A percentile compares a stretch with the other conserved stretches of the same genome.
Evolutionary conservation across 176 grass and related monocot genomes (phyloP).

Genomic region (Thinopyrum elongatum): DNA sequence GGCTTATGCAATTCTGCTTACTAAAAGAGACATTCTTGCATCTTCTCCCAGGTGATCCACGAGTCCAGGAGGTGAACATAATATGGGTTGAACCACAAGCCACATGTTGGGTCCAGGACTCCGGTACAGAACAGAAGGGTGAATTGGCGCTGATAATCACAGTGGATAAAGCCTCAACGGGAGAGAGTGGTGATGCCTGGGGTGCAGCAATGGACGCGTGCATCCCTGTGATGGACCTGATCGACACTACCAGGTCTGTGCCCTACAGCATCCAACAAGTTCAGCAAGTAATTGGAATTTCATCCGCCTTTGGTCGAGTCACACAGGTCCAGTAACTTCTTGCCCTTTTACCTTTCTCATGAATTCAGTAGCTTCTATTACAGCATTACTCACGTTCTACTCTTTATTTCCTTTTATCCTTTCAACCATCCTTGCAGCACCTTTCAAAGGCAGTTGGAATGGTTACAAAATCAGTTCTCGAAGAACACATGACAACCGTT

Average conservation of each 20-base stretch:
- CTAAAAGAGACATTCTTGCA: conserved; percentile 11
- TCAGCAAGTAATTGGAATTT: conserved; percentile 53
- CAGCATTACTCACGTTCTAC: conserved; percentile 3
- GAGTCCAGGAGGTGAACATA: conserved; percentile 45
- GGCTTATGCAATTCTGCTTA: background rate
- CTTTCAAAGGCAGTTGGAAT: conserved; percentile 48
- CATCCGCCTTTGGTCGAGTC: conserved; percentile 35
- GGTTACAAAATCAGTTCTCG: conserved; percentile 56
- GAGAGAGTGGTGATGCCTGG: conserved; percentile 40
- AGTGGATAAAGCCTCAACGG: conserved; percentile 26
- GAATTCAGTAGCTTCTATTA: conserved; percentile 18
- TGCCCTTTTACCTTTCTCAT: conserved; percentile 7
- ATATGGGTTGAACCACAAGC: conserved; percentile 47
- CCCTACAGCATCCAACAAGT: conserved; percentile 53
- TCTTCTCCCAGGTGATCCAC: conserved; percentile 53
- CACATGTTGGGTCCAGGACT: conserved; percentile 43
- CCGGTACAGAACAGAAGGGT: conserved; percentile 33
- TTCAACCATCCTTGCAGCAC: conserved; percentile 32
- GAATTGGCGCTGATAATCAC: conserved; percentile 52
- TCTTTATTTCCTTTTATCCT: background rate
- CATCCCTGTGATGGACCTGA: conserved; percentile 63
- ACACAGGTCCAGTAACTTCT: conserved; percentile 33
- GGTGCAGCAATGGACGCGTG: conserved; percentile 53
- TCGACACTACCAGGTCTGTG: conserved; percentile 54
- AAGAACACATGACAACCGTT: conserved; percentile 47